Conservation (phyloP, 306 rosid genomes). For the Cucurbita pepo region DNA sequence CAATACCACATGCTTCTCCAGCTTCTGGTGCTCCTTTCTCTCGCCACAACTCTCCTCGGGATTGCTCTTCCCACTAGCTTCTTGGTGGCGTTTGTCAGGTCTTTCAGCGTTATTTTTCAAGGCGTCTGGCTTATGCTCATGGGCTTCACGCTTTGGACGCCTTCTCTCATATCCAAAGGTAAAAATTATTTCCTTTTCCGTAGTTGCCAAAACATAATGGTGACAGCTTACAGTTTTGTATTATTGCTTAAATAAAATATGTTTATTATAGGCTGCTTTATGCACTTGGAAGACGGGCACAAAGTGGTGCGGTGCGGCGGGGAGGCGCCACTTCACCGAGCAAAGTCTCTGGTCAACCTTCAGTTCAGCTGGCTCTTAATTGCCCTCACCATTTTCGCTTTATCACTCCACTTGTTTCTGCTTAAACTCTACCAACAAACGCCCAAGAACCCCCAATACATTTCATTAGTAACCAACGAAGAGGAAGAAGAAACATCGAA, state of each 20-base stretch:
- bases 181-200: background rate
- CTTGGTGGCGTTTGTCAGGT: slow-evolving; percentile 45
- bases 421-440: slow-evolving; percentile 14
- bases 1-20: slow-evolving; percentile 60
- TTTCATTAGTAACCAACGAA: slow-evolving; percentile 17
- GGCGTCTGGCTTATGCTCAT: slow-evolving; percentile 55
- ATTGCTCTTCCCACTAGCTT: slow-evolving; percentile 34
- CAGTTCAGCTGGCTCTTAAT: slow-evolving; percentile 61
- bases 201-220: no score
- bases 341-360: slow-evolving; percentile 41
- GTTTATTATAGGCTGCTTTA: slow-evolving; percentile 20
- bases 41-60: slow-evolving; percentile 38
- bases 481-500: background rate
- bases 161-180: slow-evolving; percentile 35
- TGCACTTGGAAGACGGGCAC: slow-evolving; percentile 44
- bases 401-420: slow-evolving; percentile 30
- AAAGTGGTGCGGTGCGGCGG: slow-evolving; percentile 36
- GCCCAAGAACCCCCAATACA: slow-evolving; percentile 13
- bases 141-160: slow-evolving; percentile 75
- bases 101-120: slow-evolving; percentile 39
- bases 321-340: slow-evolving; percentile 39
- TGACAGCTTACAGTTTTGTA: no score
- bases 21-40: slow-evolving; percentile 22
- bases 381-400: slow-evolving; percentile 17
- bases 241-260: no score